phyloP scores from a whole-genome alignment of 495 filamentous ascomycete species.

The Eremomyces bilateralis region DNA sequence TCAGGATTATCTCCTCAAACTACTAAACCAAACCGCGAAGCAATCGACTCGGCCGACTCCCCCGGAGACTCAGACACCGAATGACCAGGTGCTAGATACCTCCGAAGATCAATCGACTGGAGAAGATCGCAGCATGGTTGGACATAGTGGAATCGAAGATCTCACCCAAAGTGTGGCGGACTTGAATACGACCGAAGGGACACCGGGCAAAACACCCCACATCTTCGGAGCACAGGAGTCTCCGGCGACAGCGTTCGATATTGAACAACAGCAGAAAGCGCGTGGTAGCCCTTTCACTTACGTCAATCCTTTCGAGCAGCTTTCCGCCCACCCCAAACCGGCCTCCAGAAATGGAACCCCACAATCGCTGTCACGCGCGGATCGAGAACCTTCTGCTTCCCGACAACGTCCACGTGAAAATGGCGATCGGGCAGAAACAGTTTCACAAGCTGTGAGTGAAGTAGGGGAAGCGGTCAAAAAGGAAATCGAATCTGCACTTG shows the following conservation, averaged over 20 bases:
- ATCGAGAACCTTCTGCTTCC: too few species aligned
- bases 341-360: constrained; percentile 6
- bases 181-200: constrained; percentile 1
- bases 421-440: constrained; percentile 25
- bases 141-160: constrained; percentile 12
- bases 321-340: constrained; percentile 24
- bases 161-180: constrained; percentile 9
- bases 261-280: constrained; percentile 6
- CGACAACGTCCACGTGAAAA: too few species aligned
- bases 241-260: constrained; percentile 11
- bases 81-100: background rate
- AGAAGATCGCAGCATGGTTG: too few species aligned
- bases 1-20: constrained; percentile 41
- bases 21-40: constrained; percentile 40
- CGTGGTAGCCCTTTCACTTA: constrained; percentile 41
- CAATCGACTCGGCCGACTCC: constrained; percentile 14
- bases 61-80: background rate
- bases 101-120: constrained; percentile 2
- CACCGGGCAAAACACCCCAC: constrained; percentile 19
- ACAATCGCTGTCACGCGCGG: too few species aligned
- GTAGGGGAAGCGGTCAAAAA: constrained; percentile 45
- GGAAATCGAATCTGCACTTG: constrained; percentile 44
- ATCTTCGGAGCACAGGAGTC: constrained; percentile 22
- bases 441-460: constrained; percentile 47
- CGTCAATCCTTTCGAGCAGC: constrained; percentile 59